A percentile compares a stretch with the other conserved stretches of the same genome.
phyloP scores from a whole-genome alignment of 2,329 filamentous ascomycete genomes.

The Xylariales sp. region DNA sequence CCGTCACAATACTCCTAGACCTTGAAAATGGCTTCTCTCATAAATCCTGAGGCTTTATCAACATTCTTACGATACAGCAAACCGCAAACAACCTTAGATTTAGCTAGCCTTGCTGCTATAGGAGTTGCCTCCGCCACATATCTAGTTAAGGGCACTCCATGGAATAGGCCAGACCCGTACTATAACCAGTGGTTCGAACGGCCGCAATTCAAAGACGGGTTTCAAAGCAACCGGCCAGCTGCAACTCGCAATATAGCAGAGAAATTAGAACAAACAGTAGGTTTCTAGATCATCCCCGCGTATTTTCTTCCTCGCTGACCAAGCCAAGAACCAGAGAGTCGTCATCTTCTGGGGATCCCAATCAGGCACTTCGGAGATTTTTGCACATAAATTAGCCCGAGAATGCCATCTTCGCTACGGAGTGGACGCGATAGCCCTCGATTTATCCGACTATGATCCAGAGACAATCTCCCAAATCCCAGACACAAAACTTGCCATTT shows the following conservation, averaged over 20 bases:
- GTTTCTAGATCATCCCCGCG: neutral
- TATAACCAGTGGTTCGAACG: conserved; percentile 1
- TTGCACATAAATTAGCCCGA: conserved; percentile 13
- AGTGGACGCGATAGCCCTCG: conserved; percentile 3
- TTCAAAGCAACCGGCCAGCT: neutral
- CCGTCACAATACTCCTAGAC: no score
- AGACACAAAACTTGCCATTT: conserved; percentile 2
- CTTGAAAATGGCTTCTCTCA: conserved; percentile 1
- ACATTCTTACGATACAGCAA: neutral
- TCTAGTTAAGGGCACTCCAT: neutral
- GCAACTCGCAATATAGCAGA: conserved; percentile 13
- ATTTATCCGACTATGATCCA: conserved; percentile 8
- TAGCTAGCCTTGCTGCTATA: conserved; percentile 3
- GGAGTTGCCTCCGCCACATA: neutral
- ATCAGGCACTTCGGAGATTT: conserved; percentile 11
- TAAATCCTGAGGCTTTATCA: conserved; percentile 1
- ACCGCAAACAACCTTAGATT: neutral
- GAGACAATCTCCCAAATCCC: conserved; percentile 11
- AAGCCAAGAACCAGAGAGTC: conserved; percentile 6
- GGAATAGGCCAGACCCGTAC: conserved; percentile 8
- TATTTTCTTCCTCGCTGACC: neutral
- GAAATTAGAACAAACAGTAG: neutral
- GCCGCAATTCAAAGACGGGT: conserved; percentile 18
- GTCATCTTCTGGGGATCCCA: conserved; percentile 20
- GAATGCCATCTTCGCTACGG: conserved; percentile 17